Evolutionary conservation across 306 rosid species (phyloP).

Genomic region (Senna siamea): DNA sequence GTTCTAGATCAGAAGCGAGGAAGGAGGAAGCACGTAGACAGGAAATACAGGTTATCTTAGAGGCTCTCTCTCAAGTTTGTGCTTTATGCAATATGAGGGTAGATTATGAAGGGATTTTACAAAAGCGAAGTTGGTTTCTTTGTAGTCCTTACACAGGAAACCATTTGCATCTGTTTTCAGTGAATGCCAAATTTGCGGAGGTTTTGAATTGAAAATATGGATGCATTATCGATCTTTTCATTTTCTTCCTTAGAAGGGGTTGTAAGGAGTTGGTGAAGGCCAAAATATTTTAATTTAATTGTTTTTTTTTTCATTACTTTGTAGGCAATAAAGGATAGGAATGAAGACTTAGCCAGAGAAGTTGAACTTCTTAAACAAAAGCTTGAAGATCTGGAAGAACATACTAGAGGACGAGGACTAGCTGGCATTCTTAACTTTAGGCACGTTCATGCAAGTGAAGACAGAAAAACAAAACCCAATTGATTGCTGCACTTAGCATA

Average conservation of each 20-base stretch:
- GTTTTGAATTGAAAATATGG: slow-evolving; percentile 23
- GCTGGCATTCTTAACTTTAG: slow-evolving; percentile 33
- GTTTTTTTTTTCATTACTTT: background rate
- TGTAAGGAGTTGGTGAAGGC: background rate
- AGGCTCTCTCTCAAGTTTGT: slow-evolving; percentile 14
- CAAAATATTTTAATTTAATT: background rate
- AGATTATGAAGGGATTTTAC: slow-evolving; percentile 31
- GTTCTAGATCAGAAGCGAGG: slow-evolving; percentile 55
- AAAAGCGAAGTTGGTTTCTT: slow-evolving; percentile 27
- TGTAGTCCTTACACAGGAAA: too few relatives aligned
- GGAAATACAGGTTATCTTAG: slow-evolving; percentile 48
- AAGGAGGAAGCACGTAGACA: slow-evolving; percentile 51
- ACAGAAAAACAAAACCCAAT: slow-evolving; percentile 34
- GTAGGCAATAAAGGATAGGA: slow-evolving; percentile 18
- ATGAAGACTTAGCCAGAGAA: slow-evolving; percentile 24
- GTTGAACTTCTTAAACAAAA: slow-evolving; percentile 31
- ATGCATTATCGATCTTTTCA: background rate
- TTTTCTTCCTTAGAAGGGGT: background rate
- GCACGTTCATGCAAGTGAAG: slow-evolving; percentile 23
- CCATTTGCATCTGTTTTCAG: background rate
- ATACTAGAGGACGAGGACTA: slow-evolving; percentile 24
- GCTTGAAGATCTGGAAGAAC: slow-evolving; percentile 42
- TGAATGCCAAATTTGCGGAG: background rate
- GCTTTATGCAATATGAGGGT: slow-evolving; percentile 6
- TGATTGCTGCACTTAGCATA: slow-evolving; percentile 34